Base-by-base conservation (phyloP, 495 filamentous ascomycete genomes). In the Trichoderma virens region DNA sequence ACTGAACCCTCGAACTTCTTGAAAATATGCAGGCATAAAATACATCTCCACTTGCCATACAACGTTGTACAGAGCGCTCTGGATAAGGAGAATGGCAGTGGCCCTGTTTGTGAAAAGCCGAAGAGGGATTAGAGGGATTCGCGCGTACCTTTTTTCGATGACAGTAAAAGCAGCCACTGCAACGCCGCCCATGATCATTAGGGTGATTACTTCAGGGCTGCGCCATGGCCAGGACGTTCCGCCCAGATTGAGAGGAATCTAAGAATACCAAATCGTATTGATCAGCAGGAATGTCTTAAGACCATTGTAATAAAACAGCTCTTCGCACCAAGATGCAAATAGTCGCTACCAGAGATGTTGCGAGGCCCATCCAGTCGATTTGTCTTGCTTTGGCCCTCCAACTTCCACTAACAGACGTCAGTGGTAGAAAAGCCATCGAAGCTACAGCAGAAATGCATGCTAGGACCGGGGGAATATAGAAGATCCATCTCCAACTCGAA, bases 31-130 rank as follows among this genome's bases (percentile, higher is more conserved):
- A 0, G 79, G 78, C 9, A 81, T 65, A 66, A 77, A 82, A 68
- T 81, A 82, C 8, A 82, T 67, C 51, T 82, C 79, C 3, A 79
- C 72, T 56, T 86, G 84, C 63, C 86, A 88, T 6, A 82, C 80
- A 6, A 82, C 78, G 2, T 84, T 84, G 9, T 84, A 78, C 20
- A 87, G 72, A 64, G 86, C 85, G 67, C 82, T 85, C 63, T 88
- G 85, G 5, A 84, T 63, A 45, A 87, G 75, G 3, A 89, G 77
- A 3, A 82, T 75, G 31, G 70, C 70, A 27, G 84, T 76, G 0
- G 85, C 78, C 18, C 69, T 72, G 62, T 80, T 85, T 63, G 77
- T 80, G 68, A 86, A 87, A 56, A 88, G 77, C 16, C 71, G 73
- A 45, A 86, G 78, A 66, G 66, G 66, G 62, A 75, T 79, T 78